phyloP scores from a whole-genome alignment of 495 filamentous ascomycete species.

The Entonaema liquescens region DNA sequence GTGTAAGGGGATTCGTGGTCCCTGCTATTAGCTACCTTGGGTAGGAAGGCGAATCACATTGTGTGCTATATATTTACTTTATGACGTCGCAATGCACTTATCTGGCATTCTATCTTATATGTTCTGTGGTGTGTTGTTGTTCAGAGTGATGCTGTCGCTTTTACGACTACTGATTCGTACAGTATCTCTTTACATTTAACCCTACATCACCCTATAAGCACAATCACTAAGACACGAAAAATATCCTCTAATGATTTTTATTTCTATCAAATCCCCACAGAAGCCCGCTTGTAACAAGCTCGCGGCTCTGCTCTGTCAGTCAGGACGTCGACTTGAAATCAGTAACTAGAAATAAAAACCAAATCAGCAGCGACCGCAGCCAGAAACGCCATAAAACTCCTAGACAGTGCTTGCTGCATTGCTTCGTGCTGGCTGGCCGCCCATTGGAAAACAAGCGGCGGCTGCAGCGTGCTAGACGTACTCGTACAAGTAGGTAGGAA shows the following conservation, averaged over 20 bases:
- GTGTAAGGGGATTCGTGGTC: background rate
- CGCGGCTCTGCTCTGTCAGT: background rate
- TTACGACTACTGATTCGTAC: no score
- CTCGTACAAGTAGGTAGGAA: slow-evolving; percentile 11
- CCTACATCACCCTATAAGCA: no score
- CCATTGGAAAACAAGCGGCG: background rate
- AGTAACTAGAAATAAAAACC: background rate
- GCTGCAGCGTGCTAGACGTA: background rate
- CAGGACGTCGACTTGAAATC: background rate
- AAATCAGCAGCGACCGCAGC: background rate
- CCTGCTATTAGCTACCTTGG: background rate
- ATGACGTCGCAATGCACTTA: background rate
- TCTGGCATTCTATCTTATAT: background rate
- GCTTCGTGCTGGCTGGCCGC: background rate
- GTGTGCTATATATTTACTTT: background rate
- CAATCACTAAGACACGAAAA: background rate
- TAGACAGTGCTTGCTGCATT: slow-evolving; percentile 2
- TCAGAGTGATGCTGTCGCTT: no score
- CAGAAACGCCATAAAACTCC: slow-evolving; percentile 7
- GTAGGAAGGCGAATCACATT: background rate
- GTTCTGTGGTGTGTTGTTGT: background rate
- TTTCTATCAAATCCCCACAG: background rate
- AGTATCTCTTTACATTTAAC: no score
- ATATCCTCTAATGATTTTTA: background rate
- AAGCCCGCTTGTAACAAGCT: background rate